Percentiles rank a stretch among this genome's conserved stretches.
These are phyloP conservation scores for Tremella fuciformis DNA, from an alignment of 768 basidiomycete species.

Conservation along the genomic window DNA sequence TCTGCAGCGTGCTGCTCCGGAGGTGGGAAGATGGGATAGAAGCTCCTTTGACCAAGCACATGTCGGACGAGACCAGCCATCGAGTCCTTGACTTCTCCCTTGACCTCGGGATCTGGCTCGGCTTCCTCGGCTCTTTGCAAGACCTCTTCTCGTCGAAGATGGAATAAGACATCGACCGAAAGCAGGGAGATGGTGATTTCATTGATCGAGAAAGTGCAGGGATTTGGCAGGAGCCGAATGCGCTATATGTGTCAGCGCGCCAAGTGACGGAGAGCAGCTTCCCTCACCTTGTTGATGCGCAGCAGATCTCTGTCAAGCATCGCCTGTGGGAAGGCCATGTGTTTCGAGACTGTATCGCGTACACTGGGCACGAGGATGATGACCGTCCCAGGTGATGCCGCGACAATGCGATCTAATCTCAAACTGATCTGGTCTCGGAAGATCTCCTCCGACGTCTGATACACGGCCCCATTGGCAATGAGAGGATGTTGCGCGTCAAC, in stretches of 20 bases:
- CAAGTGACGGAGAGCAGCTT: neutral
- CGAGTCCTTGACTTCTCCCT: slow-evolving; percentile 57
- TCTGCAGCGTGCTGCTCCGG: slow-evolving; percentile 71
- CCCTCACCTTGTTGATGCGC: slow-evolving; percentile 52
- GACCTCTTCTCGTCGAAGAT: slow-evolving; percentile 79
- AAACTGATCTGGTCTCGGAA: slow-evolving; percentile 66
- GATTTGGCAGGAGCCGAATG: slow-evolving; percentile 79
- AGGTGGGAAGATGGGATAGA: slow-evolving; percentile 91
- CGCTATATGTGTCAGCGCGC: slow-evolving; percentile 56
- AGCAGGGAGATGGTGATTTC: slow-evolving; percentile 72
- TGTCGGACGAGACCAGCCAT: slow-evolving; percentile 78
- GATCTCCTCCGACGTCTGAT: slow-evolving; percentile 63
- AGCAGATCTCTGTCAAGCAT: slow-evolving; percentile 51
- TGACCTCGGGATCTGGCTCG: slow-evolving; percentile 53
- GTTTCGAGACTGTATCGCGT: slow-evolving; percentile 72
- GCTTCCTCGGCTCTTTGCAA: slow-evolving; percentile 65
- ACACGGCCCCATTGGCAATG: slow-evolving; percentile 71
- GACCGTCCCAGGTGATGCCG: slow-evolving; percentile 64
- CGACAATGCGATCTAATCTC: slow-evolving; percentile 61
- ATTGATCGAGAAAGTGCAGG: slow-evolving; percentile 78
- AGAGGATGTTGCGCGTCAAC: slow-evolving; percentile 72
- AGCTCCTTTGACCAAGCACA: slow-evolving; percentile 83
- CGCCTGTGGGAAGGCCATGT: slow-evolving; percentile 79
- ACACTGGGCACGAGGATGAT: slow-evolving; percentile 79
- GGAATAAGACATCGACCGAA: slow-evolving; percentile 86